Percentiles rank a stretch among this genome's conserved stretches.
Conservation (phyloP, 2,329 filamentous ascomycete genomes). For the Salinomyces thailandicus region DNA sequence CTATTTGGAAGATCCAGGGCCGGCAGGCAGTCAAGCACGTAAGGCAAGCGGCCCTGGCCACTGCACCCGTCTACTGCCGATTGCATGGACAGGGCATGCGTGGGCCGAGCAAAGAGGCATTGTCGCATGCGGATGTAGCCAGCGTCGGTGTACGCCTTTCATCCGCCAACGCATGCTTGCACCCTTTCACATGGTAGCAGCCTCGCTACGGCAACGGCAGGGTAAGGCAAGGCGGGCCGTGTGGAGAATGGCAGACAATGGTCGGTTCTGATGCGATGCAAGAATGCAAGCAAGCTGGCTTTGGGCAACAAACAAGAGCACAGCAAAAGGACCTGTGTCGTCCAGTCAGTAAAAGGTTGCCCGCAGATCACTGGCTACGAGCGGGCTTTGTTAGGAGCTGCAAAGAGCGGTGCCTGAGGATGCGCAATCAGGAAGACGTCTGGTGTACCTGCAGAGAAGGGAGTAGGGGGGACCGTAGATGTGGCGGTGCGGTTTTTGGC, state of each 20-base stretch:
- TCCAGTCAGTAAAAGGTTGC: too few species aligned
- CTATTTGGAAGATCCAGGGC: too few species aligned
- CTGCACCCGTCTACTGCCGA: not conserved
- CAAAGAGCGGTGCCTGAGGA: too few species aligned
- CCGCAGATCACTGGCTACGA: too few species aligned
- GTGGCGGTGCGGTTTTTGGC: too few species aligned
- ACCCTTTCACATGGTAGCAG: constrained; percentile 16
- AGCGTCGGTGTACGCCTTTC: constrained; percentile 12
- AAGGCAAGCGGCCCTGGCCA: not conserved
- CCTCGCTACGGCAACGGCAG: constrained; percentile 7
- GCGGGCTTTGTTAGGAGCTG: too few species aligned
- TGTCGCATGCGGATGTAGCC: constrained; percentile 17
- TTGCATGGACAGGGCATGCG: not conserved
- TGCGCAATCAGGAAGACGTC: too few species aligned
- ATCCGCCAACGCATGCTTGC: constrained; percentile 17
- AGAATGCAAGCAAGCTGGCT: not conserved
- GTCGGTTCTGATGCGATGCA: not conserved
- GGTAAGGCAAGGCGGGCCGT: not conserved
- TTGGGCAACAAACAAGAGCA: not conserved
- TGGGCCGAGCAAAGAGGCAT: constrained; percentile 11
- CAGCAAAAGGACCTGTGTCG: too few species aligned
- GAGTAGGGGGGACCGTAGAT: too few species aligned
- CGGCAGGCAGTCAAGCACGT: not conserved
- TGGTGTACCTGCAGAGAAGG: too few species aligned
- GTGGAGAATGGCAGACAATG: not conserved